Evolutionary conservation across 2,329 filamentous ascomycete genomes (phyloP).

Genomic region (Fusarium sp.): DNA sequence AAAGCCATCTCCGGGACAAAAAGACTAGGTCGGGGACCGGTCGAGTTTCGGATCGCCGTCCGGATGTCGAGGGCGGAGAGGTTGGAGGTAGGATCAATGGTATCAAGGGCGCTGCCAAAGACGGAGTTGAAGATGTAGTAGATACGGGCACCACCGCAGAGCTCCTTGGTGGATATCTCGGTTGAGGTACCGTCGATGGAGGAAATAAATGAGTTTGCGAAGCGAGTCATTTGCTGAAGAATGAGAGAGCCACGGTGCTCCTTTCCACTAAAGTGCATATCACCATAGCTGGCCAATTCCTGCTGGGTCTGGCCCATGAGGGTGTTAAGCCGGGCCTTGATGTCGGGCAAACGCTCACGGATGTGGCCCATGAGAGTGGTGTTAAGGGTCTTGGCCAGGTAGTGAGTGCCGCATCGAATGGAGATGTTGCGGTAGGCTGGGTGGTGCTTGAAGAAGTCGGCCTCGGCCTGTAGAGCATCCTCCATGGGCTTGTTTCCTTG

Average conservation of each 20-base stretch:
- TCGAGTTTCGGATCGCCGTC: constrained; percentile 97
- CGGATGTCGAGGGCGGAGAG: constrained; percentile 94
- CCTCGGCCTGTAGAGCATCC: constrained; percentile 88
- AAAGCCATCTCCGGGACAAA: constrained; percentile 99
- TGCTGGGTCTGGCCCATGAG: constrained; percentile 99
- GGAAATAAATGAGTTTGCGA: constrained; percentile 96
- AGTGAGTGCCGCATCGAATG: constrained; percentile 91
- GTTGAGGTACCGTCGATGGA: constrained; percentile 99
- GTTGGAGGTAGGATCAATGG: constrained; percentile 95
- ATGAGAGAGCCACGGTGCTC: constrained; percentile 96
- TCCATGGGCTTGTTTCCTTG: constrained; percentile 94
- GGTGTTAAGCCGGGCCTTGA: constrained; percentile 97
- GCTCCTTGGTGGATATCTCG: constrained; percentile 97
- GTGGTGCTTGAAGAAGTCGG: constrained; percentile 97
- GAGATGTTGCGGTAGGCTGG: constrained; percentile 98
- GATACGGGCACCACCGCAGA: constrained; percentile 93
- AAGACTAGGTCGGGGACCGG: constrained; percentile 91
- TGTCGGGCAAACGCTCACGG: constrained; percentile 93
- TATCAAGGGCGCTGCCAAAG: constrained; percentile 95
- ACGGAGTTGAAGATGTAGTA: constrained; percentile 99
- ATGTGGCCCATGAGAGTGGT: constrained; percentile 96
- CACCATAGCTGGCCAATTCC: constrained; percentile 96
- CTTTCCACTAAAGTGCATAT: constrained; percentile 97
- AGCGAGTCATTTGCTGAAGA: constrained; percentile 96
- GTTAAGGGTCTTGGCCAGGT: constrained; percentile 93